phyloP scores from a whole-genome alignment of 345 rosid genomes.

The Salix suchowensis region DNA sequence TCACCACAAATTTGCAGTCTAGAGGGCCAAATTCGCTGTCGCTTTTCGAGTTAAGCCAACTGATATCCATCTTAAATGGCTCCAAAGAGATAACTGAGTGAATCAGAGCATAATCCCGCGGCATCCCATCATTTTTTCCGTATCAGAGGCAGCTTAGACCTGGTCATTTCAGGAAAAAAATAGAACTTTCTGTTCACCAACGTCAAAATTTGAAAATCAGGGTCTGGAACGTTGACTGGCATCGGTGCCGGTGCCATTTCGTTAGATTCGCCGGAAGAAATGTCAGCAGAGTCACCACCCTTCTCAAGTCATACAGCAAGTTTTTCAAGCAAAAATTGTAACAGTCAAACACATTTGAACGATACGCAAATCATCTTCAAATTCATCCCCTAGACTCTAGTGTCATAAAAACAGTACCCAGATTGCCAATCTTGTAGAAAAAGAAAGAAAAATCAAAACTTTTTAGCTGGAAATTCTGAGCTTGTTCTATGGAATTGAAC shows the following conservation, averaged over 20 bases:
- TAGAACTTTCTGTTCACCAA: conserved; percentile 56
- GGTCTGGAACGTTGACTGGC: conserved; percentile 70
- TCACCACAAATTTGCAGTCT: conserved; percentile 74
- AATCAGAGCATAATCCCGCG: conserved; percentile 85
- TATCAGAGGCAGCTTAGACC: conserved; percentile 91
- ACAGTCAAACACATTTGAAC: neutral
- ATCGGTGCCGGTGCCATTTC: conserved; percentile 19
- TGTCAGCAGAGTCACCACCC: conserved; percentile 6
- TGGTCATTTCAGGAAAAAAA: conserved; percentile 42
- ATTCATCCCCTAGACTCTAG: conserved; percentile 1
- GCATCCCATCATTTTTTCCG: conserved; percentile 74
- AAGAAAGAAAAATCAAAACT: neutral
- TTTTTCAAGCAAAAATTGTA: neutral
- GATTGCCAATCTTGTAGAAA: neutral
- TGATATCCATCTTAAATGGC: conserved; percentile 75
- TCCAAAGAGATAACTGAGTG: conserved; percentile 64
- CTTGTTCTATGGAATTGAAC: no score
- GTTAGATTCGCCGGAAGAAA: conserved; percentile 14
- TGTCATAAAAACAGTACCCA: neutral
- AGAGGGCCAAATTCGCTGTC: conserved; percentile 48
- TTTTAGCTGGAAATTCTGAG: no score
- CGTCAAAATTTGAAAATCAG: conserved; percentile 86
- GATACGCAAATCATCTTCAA: neutral
- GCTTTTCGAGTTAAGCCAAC: conserved; percentile 85
- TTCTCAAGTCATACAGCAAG: neutral